A percentile compares a stretch with the other conserved stretches of the same genome.
These are phyloP conservation scores for Pseudognaphalium luteoalbum DNA, from an alignment of 129 eudicot species.

Conservation along the genomic window DNA sequence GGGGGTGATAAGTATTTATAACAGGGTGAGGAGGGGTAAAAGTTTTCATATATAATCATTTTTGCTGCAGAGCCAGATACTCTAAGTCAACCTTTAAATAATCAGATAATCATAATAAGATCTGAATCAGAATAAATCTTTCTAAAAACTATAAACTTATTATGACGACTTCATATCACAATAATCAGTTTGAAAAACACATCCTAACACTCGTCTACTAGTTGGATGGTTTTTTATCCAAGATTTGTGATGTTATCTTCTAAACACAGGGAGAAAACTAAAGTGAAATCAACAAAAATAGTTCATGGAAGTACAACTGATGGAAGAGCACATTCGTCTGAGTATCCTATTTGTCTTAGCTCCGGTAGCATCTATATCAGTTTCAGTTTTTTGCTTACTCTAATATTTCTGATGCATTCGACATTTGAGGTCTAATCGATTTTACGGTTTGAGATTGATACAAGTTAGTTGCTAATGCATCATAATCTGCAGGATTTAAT, in stretches of 20 bases:
- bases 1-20: no score
- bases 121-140: no score
- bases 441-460: not conserved
- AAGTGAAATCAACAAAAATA: constrained; percentile 41
- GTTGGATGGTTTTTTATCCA: not conserved
- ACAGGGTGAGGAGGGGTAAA: no score
- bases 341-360: constrained; percentile 47
- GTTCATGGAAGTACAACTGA: constrained; percentile 51
- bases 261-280: constrained; percentile 61
- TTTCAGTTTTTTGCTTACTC: not conserved
- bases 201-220: not conserved
- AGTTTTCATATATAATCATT: no score
- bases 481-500: not conserved
- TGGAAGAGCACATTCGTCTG: constrained; percentile 48
- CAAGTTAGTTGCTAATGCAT: not conserved
- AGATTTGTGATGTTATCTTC: constrained; percentile 13
- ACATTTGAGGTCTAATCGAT: constrained; percentile 21
- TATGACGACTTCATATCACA: no score
- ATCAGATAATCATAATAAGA: no score
- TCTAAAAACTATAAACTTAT: no score
- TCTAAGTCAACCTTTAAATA: no score
- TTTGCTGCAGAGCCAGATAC: no score
- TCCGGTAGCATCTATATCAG: not conserved
- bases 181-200: not conserved
- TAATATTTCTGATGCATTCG: not conserved